These are phyloP conservation scores for Phytophthora cajani DNA, from an alignment of 352 stramenopile species.

Conservation along the genomic window DNA sequence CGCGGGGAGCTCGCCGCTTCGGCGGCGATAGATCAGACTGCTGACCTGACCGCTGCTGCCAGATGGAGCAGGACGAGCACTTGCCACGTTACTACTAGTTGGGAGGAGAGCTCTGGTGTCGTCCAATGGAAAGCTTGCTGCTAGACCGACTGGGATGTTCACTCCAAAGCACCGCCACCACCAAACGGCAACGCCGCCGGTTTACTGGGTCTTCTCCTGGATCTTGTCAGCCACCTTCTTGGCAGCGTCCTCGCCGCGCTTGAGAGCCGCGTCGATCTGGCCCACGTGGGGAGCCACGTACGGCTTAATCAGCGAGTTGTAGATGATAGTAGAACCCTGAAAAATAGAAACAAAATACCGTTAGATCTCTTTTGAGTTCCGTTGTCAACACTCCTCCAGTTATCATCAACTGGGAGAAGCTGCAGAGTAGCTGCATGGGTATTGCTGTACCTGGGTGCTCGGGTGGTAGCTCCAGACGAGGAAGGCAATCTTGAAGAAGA, in stretches of 20 bases:
- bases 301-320: conserved; percentile 85
- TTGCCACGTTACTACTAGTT: conserved; percentile 30
- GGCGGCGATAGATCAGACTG: conserved; percentile 17
- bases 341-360: conserved; percentile 4
- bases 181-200: neutral
- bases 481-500: conserved; percentile 89
- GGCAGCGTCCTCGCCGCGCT: conserved; percentile 57
- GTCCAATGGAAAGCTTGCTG: neutral
- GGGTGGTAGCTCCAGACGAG: conserved; percentile 88
- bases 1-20: conserved; percentile 7
- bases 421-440: neutral
- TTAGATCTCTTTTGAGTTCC: conserved; percentile 6
- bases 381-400: neutral
- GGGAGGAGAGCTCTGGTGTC: neutral
- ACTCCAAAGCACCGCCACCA: neutral
- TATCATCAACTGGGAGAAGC: no score
- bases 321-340: conserved; percentile 85
- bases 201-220: conserved; percentile 48
- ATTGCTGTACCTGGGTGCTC: conserved; percentile 54
- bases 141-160: neutral
- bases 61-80: conserved; percentile 12
- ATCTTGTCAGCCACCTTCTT: conserved; percentile 65
- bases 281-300: conserved; percentile 78
- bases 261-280: conserved; percentile 70
- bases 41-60: conserved; percentile 17